Percentiles rank a stretch among this genome's conserved stretches.
These are phyloP conservation scores for Apiotrichum domesticum DNA, from an alignment of 1,284 basidiomycete species.

Conservation along the genomic window DNA sequence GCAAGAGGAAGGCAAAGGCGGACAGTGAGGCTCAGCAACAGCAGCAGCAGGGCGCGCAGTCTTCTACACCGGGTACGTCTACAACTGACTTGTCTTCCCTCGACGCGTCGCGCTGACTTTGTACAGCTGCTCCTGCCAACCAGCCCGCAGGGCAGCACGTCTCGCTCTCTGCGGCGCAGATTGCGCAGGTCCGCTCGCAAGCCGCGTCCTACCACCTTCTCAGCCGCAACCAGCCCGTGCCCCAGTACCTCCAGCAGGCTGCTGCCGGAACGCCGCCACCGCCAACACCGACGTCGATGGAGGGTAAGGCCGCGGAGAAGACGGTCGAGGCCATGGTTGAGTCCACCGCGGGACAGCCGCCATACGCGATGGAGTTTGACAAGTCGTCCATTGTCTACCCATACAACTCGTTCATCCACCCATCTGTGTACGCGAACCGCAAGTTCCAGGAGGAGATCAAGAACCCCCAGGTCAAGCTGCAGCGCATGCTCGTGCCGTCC, in stretches of 20 bases:
- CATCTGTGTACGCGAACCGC: slow-evolving; percentile 64
- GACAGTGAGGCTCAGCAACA: slow-evolving; percentile 6
- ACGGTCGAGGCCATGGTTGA: slow-evolving; percentile 64
- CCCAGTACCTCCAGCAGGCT: slow-evolving; percentile 70
- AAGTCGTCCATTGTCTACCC: slow-evolving; percentile 78
- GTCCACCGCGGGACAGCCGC: slow-evolving; percentile 24
- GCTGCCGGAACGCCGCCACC: slow-evolving; percentile 49
- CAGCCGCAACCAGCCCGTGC: slow-evolving; percentile 69
- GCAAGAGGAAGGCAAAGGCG: slow-evolving; percentile 14
- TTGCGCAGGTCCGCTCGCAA: slow-evolving; percentile 76
- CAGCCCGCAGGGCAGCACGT: slow-evolving; percentile 24
- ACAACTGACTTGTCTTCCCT: no score
- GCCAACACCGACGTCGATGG: slow-evolving; percentile 23
- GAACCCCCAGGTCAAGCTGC: slow-evolving; percentile 48
- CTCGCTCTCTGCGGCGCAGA: slow-evolving; percentile 74
- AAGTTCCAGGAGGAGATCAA: slow-evolving; percentile 50
- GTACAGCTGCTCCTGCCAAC: slow-evolving; percentile 13
- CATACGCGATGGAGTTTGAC: slow-evolving; percentile 65
- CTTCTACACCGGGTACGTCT: slow-evolving; percentile 12
- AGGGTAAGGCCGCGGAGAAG: slow-evolving; percentile 60
- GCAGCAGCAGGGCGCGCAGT: background rate
- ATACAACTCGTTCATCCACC: slow-evolving; percentile 89
- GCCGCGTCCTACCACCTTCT: slow-evolving; percentile 85
- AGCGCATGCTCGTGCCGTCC: slow-evolving; percentile 77
- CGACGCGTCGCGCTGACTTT: background rate